Evolutionary conservation across 2,329 filamentous ascomycete species (phyloP).

Genomic region (Fusarium anthophilum): DNA sequence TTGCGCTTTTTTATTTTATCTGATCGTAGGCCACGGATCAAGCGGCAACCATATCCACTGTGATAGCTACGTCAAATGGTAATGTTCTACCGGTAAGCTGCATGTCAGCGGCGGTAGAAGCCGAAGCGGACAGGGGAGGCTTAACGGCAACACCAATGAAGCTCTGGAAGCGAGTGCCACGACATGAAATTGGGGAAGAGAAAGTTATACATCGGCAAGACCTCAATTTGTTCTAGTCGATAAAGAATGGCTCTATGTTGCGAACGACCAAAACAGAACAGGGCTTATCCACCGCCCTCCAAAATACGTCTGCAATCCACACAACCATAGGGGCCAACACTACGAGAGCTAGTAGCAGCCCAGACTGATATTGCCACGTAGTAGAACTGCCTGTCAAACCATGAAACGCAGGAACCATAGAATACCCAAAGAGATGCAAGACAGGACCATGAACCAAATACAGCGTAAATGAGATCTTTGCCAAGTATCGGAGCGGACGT

Average conservation of each 20-base stretch:
- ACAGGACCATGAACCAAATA: neutral
- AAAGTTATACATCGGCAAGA: fast-evolving
- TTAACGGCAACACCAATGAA: too few species aligned
- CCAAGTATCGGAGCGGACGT: neutral
- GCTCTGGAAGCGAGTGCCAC: too few species aligned
- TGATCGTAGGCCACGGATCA: neutral
- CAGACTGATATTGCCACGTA: neutral
- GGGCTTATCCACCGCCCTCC: neutral
- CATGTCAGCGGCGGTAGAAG: neutral
- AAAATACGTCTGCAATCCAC: neutral
- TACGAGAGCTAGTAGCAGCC: neutral
- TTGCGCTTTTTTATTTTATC: neutral
- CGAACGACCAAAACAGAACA: neutral
- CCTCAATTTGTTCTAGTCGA: neutral
- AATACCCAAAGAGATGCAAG: neutral
- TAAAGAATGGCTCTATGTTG: neutral
- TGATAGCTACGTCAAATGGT: neutral
- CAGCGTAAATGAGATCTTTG: neutral
- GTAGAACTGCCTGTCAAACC: neutral
- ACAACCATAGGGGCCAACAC: neutral
- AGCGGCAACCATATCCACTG: neutral
- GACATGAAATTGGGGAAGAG: fast-evolving
- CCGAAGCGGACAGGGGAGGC: neutral
- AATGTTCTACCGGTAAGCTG: neutral
- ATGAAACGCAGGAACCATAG: neutral